phyloP scores from a whole-genome alignment of 805 yeast genomes.

The Lipomyces chichibuensis region DNA sequence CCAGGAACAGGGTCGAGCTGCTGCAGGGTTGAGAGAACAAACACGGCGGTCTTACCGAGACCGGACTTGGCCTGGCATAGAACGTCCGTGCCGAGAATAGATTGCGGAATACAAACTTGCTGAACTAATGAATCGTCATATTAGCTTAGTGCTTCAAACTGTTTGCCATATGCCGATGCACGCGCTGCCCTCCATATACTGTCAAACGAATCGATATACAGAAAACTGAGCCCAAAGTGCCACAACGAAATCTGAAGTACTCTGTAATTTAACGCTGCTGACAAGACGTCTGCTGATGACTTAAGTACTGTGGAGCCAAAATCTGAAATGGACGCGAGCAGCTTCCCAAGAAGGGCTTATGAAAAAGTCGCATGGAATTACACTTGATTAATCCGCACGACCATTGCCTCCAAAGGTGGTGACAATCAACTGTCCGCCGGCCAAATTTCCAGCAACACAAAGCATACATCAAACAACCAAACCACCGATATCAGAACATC shows the following conservation, averaged over 20 bases:
- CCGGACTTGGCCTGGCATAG: slow-evolving; percentile 99
- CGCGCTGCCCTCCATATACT: background rate
- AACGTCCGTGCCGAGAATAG: slow-evolving; percentile 96
- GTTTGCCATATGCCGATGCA: slow-evolving; percentile 25
- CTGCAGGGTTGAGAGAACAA: slow-evolving; percentile 92
- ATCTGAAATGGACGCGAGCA: no score
- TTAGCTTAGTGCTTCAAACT: slow-evolving; percentile 29
- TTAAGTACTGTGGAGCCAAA: background rate
- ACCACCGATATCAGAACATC: background rate
- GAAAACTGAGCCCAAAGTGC: background rate
- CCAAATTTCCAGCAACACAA: background rate
- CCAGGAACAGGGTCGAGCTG: slow-evolving; percentile 98
- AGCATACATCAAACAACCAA: background rate
- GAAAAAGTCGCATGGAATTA: background rate
- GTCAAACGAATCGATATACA: background rate
- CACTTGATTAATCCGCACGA: background rate
- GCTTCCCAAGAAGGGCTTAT: no score
- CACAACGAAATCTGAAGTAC: background rate
- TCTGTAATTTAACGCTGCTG: background rate
- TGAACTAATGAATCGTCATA: slow-evolving; percentile 60
- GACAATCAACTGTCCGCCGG: background rate
- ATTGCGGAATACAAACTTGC: slow-evolving; percentile 97
- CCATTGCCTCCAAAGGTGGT: background rate
- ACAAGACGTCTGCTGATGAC: background rate
- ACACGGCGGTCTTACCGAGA: slow-evolving; percentile 98